Evolutionary conservation across 106 monocot species (phyloP), one percentile per base, ranked within the genome.

Genomic region (Phalaenopsis aphrodite): DNA sequence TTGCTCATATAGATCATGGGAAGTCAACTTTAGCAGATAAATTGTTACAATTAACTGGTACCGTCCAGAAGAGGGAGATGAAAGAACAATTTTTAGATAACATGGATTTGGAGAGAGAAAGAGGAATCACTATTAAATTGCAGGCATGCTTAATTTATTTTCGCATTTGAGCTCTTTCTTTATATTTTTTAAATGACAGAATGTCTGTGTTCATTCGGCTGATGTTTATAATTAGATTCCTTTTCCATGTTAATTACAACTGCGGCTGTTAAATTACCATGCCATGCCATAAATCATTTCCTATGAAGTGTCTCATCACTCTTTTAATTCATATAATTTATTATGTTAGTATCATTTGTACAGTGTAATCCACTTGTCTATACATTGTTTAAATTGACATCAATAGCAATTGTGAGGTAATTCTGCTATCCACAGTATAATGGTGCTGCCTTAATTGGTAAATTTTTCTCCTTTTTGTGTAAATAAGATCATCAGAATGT

Each of bases 1-100:
- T 98, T 83, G 98, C 98, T 16, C 94, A 98, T 66, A 98, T 98
- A 85, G 98, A 98, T 78, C 98, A 98, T 85, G 98, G 97, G 78
- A 94, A 98, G 83, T 98, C 98, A 66, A 98, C 98, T 16, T 83
- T 98, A 84, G 98, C 98, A 48, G 98, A 98, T 88, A 92, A 98
- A 79, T 81, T 98, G 42, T 75, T 94, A 49, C 89, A 98, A 75
- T 39, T 98, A 79, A 94, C 92, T 77, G 98, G 98, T 46, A 98
- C 98, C 2, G 92, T 98, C 57, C 98, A 85, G 69, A 90, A 85
- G 77, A 92, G 98, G 85, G 98, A 98, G 37, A 98, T 98, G 98
- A 98, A 98, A 86, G 94, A 94, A 73, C 98, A 98, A 81, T 98
- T 94, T 83, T 83, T 98, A 79, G 98, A 98, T 82, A 98, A 92